phyloP scores from a whole-genome alignment of 768 basidiomycete genomes.

The Tylopilus intermedius region DNA sequence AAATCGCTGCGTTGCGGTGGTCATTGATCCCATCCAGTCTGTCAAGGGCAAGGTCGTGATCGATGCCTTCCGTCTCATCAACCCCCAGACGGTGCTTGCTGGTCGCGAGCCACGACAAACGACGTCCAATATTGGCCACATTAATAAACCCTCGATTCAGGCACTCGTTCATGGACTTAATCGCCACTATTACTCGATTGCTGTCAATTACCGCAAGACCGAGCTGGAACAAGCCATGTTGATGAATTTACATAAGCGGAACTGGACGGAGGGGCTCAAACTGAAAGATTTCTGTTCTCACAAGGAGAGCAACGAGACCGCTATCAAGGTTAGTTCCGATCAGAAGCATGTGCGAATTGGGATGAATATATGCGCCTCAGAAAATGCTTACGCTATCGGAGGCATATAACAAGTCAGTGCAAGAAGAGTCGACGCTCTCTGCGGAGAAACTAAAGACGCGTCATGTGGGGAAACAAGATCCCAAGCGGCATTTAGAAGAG shows the following conservation, averaged over 20 bases:
- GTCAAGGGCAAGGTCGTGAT: slow-evolving; percentile 99
- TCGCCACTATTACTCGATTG: slow-evolving; percentile 96
- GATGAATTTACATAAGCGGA: slow-evolving; percentile 97
- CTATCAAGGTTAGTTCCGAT: slow-evolving; percentile 73
- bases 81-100: slow-evolving; percentile 81
- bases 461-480: slow-evolving; percentile 96
- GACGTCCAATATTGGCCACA: slow-evolving; percentile 96
- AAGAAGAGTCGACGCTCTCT: slow-evolving; percentile 95
- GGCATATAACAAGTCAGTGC: slow-evolving; percentile 95
- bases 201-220: slow-evolving; percentile 96
- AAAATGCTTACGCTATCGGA: slow-evolving; percentile 90
- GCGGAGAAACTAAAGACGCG: slow-evolving; percentile 93
- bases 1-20: slow-evolving; percentile 90
- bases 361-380: slow-evolving; percentile 16
- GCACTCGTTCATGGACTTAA: slow-evolving; percentile 97
- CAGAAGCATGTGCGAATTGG: slow-evolving; percentile 14
- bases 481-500: slow-evolving; percentile 96
- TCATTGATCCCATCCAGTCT: slow-evolving; percentile 97
- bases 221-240: slow-evolving; percentile 98
- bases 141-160: slow-evolving; percentile 99
- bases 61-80: slow-evolving; percentile 97
- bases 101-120: slow-evolving; percentile 96
- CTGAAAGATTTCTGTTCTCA: slow-evolving; percentile 85
- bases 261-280: slow-evolving; percentile 97
- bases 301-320: slow-evolving; percentile 85